Conservation (phyloP, 345 rosid species). For the Diplotaxis tenuifolia region DNA sequence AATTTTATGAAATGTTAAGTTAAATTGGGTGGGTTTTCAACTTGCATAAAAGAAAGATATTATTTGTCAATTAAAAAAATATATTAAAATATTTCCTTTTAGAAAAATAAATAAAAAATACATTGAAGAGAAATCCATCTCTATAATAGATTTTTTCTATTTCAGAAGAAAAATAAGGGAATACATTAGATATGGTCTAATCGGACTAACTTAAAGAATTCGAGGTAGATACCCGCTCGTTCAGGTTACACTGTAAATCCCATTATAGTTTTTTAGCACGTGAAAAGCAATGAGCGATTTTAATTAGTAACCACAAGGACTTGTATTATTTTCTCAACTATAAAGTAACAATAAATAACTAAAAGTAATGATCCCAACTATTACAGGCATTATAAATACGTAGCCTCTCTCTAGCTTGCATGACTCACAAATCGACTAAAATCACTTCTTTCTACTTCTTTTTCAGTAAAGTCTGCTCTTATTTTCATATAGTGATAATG, state of each 20-base stretch:
- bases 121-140: too few relatives aligned
- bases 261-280: background rate
- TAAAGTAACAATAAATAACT: background rate
- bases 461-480: background rate
- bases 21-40: too few relatives aligned
- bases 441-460: constrained; percentile 11
- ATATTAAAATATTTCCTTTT: too few relatives aligned
- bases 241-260: background rate
- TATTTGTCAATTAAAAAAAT: too few relatives aligned
- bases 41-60: too few relatives aligned
- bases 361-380: background rate
- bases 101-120: too few relatives aligned
- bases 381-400: constrained; percentile 22
- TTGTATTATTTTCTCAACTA: background rate
- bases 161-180: too few relatives aligned
- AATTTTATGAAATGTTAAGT: too few relatives aligned
- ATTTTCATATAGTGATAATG: constrained; percentile 13
- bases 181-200: background rate
- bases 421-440: constrained; percentile 28
- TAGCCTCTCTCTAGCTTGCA: constrained; percentile 20
- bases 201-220: background rate
- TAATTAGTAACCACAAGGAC: background rate
- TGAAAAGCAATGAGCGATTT: background rate
- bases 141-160: too few relatives aligned
- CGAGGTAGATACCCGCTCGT: background rate